These are phyloP conservation scores for Lachancea sp. DNA, from an alignment of 805 yeast genomes.

Conservation along the genomic window DNA sequence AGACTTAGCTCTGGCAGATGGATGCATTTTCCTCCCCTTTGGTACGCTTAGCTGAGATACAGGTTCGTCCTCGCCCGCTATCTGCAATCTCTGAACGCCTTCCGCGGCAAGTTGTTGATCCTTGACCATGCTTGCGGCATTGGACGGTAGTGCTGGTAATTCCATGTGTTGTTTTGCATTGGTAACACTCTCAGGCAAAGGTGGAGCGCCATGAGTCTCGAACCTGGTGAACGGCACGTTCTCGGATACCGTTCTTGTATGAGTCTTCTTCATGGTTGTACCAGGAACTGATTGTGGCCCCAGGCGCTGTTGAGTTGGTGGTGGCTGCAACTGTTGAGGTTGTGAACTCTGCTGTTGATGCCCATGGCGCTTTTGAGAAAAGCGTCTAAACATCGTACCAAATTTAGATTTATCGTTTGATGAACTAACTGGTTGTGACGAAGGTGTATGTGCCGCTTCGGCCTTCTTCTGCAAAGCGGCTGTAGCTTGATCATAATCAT, in stretches of 20 bases:
- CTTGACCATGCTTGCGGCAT: constrained; percentile 31
- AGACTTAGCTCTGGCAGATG: constrained; percentile 83
- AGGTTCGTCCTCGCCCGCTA: constrained; percentile 19
- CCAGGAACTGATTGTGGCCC: constrained; percentile 9
- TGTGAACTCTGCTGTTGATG: neutral
- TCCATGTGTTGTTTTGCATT: constrained; percentile 23
- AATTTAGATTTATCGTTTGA: constrained; percentile 23
- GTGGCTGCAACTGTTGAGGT: neutral
- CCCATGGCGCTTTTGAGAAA: constrained; percentile 30
- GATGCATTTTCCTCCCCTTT: constrained; percentile 45
- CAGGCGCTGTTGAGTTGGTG: neutral
- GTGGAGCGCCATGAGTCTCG: constrained; percentile 24
- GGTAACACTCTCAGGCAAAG: neutral
- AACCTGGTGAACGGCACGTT: constrained; percentile 25
- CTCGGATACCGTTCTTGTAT: constrained; percentile 37
- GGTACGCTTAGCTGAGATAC: constrained; percentile 21
- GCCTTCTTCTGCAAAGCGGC: constrained; percentile 37
- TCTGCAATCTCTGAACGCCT: constrained; percentile 17
- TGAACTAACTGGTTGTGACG: constrained; percentile 13
- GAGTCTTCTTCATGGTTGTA: constrained; percentile 20
- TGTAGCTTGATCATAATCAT: constrained; percentile 37
- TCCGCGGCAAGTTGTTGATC: constrained; percentile 25
- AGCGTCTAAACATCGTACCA: constrained; percentile 32
- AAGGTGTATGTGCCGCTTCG: constrained; percentile 22
- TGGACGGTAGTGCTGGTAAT: constrained; percentile 32